phyloP scores from a whole-genome alignment of 2,329 filamentous ascomycete genomes.

The Penicillium sp. region DNA sequence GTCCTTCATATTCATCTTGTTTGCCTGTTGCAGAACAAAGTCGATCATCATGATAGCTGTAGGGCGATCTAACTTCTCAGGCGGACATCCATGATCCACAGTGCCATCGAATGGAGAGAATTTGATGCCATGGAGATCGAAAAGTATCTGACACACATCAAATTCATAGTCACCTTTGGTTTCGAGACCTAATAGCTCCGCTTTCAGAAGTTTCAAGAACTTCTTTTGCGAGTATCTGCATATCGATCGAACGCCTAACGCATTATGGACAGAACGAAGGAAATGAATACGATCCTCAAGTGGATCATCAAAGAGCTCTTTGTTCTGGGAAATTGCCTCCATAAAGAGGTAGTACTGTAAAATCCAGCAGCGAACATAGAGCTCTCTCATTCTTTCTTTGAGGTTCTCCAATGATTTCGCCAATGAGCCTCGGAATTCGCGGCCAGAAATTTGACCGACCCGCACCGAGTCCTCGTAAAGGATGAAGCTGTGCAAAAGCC shows the following conservation, averaged over 20 bases:
- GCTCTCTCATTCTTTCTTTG: slow-evolving; percentile 73
- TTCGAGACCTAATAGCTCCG: slow-evolving; percentile 75
- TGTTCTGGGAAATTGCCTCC: slow-evolving; percentile 68
- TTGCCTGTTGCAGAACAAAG: slow-evolving; percentile 76
- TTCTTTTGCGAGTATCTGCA: slow-evolving; percentile 84
- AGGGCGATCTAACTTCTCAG: slow-evolving; percentile 74
- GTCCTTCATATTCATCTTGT: slow-evolving; percentile 84
- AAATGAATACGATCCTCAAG: slow-evolving; percentile 75
- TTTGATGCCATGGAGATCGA: slow-evolving; percentile 78
- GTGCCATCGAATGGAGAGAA: slow-evolving; percentile 68
- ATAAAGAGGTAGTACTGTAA: slow-evolving; percentile 79
- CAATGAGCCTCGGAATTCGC: slow-evolving; percentile 54
- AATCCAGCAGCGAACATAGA: slow-evolving; percentile 85
- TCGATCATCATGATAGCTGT: slow-evolving; percentile 81
- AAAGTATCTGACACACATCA: slow-evolving; percentile 81
- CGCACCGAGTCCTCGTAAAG: slow-evolving; percentile 84
- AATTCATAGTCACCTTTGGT: slow-evolving; percentile 79
- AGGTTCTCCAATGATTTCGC: slow-evolving; percentile 48
- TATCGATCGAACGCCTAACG: slow-evolving; percentile 77
- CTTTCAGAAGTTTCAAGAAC: slow-evolving; percentile 84
- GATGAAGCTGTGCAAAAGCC: slow-evolving; percentile 74
- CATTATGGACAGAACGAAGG: slow-evolving; percentile 77
- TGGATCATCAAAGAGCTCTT: slow-evolving; percentile 61
- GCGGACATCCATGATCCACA: slow-evolving; percentile 74
- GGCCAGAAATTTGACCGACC: slow-evolving; percentile 66